Conservation (phyloP, 2,329 filamentous ascomycete genomes). For the Lasiodiplodia sp. region DNA sequence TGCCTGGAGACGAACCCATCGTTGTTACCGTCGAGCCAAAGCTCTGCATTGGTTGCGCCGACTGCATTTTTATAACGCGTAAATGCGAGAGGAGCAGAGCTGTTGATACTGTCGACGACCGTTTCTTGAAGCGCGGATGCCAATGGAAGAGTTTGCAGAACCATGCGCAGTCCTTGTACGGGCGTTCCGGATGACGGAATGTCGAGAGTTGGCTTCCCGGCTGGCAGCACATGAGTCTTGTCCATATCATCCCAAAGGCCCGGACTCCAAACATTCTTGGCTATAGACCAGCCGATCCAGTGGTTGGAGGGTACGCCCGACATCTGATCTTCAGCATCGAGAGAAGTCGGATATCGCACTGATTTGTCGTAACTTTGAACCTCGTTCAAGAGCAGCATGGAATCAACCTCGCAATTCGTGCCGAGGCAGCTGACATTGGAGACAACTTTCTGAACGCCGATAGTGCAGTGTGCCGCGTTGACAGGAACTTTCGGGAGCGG, state of each 20-base stretch:
- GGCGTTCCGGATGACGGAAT: neutral
- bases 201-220: neutral
- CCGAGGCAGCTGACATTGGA: neutral
- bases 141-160: neutral
- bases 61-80: neutral
- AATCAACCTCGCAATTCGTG: neutral
- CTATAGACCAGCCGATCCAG: no score
- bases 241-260: neutral
- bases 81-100: neutral
- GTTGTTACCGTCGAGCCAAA: neutral
- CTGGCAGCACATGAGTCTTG: no score
- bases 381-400: constrained; percentile 1
- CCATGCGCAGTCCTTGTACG: neutral
- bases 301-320: no score
- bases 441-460: neutral
- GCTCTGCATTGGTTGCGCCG: neutral
- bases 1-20: neutral
- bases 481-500: neutral
- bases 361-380: neutral
- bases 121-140: neutral
- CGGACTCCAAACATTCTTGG: neutral
- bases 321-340: neutral
- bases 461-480: neutral
- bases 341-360: neutral
- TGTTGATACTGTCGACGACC: neutral